Conservation (phyloP, 2,329 filamentous ascomycete species). For the Sclerotinia sclerotiorum region DNA sequence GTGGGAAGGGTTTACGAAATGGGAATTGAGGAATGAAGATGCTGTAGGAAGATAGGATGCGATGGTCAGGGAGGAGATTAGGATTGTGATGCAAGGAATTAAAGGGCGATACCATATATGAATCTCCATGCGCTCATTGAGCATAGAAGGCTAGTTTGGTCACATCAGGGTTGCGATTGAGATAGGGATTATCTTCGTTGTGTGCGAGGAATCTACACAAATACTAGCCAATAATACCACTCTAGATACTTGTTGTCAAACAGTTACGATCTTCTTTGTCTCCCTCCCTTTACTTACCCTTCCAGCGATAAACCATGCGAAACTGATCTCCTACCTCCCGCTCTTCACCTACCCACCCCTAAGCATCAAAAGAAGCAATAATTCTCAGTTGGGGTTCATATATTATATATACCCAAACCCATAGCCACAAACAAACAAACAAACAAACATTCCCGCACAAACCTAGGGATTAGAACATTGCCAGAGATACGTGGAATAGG, state of each 20-base stretch:
- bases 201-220: not conserved
- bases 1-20: not conserved
- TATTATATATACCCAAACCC: too few species aligned
- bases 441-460: too few species aligned
- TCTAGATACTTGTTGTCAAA: not conserved
- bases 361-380: too few species aligned
- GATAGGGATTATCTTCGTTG: not conserved
- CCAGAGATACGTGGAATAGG: too few species aligned
- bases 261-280: not conserved
- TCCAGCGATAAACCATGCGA: not conserved
- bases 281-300: too few species aligned
- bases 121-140: not conserved
- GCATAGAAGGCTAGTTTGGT: not conserved
- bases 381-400: too few species aligned
- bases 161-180: not conserved
- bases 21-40: not conserved
- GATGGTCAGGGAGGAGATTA: too few species aligned
- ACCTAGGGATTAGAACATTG: too few species aligned
- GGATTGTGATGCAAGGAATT: not conserved
- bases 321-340: not conserved
- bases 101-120: slow-evolving; percentile 1
- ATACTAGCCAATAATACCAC: too few species aligned
- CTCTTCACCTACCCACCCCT: not conserved
- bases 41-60: not conserved
- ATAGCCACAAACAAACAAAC: too few species aligned